Conservation (phyloP, 2,329 filamentous ascomycete genomes). For the Colletotrichum sp. region DNA sequence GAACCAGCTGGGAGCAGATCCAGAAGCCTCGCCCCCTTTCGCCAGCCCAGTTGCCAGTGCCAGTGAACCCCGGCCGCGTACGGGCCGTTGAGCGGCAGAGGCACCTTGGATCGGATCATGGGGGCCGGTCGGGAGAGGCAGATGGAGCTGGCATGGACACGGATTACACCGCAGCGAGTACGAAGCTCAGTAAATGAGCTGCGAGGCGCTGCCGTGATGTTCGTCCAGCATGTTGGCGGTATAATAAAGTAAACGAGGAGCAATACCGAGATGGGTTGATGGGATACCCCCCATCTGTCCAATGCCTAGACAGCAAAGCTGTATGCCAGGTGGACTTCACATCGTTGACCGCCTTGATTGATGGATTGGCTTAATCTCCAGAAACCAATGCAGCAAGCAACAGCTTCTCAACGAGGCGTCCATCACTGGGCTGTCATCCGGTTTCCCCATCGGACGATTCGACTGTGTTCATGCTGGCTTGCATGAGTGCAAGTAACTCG, state of each 20-base stretch:
- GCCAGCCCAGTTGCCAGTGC: background rate
- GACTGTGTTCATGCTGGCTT: background rate
- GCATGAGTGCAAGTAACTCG: background rate
- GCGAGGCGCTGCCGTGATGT: slow-evolving; percentile 6
- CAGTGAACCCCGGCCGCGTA: background rate
- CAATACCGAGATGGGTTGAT: background rate
- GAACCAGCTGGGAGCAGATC: background rate
- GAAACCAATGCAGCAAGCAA: background rate
- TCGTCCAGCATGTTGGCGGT: background rate
- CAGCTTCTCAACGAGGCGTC: background rate
- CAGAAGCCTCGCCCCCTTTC: background rate
- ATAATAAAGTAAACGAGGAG: background rate
- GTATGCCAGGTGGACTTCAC: background rate
- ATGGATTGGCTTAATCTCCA: background rate
- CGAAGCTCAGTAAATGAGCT: slow-evolving; percentile 9
- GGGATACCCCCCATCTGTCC: background rate
- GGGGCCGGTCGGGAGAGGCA: background rate
- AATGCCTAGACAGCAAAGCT: background rate
- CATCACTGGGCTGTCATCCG: background rate
- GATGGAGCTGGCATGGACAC: background rate
- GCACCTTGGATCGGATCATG: slow-evolving; percentile 10
- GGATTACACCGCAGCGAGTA: background rate
- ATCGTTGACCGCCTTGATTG: background rate
- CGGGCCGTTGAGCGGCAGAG: slow-evolving; percentile 14
- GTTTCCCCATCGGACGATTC: background rate